A percentile compares a stretch with the other conserved stretches of the same genome.
These are phyloP conservation scores for Pseudocercospora macadamiae DNA, from an alignment of 2,329 filamentous ascomycete genomes.

Conservation along the genomic window DNA sequence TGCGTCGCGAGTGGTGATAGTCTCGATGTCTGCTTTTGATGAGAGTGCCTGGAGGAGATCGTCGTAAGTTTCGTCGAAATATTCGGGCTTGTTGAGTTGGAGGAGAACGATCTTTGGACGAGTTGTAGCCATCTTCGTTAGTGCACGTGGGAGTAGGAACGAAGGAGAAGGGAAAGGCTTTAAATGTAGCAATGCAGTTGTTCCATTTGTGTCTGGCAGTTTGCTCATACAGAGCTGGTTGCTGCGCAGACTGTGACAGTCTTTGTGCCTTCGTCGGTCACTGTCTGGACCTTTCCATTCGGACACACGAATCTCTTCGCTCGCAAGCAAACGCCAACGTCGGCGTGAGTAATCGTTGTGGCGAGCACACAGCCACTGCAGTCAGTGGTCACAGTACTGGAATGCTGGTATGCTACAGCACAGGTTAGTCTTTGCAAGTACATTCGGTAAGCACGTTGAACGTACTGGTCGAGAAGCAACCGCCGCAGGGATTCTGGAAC, in stretches of 20 bases:
- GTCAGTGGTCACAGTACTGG: not conserved
- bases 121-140: no score
- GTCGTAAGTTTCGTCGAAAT: no score
- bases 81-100: no score
- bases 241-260: not conserved
- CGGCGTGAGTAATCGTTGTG: not conserved
- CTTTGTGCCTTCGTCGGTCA: not conserved
- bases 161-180: no score
- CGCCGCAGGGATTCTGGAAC: not conserved
- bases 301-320: not conserved
- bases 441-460: not conserved
- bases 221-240: not conserved
- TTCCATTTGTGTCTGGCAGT: no score
- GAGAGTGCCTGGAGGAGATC: no score
- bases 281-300: not conserved
- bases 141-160: no score
- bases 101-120: no score
- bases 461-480: not conserved
- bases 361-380: not conserved
- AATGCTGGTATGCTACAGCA: not conserved
- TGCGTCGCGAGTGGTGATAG: no score
- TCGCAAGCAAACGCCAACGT: not conserved
- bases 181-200: no score
- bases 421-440: not conserved
- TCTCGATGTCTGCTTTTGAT: no score